Percentiles rank a stretch among this genome's conserved stretches.
Conservation (phyloP, 2,329 filamentous ascomycete genomes). For the Cadophora sp. region DNA sequence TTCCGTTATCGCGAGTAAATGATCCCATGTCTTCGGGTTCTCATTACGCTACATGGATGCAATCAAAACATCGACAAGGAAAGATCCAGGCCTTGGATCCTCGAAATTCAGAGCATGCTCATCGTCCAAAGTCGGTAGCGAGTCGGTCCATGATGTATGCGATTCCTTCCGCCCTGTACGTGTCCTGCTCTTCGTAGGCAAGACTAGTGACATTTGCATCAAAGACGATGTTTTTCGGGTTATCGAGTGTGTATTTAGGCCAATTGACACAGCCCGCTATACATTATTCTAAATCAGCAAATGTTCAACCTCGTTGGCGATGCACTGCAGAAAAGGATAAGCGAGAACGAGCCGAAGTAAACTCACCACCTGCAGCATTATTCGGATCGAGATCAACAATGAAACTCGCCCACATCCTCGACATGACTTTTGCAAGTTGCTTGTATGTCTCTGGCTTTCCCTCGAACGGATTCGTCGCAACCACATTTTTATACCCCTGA, state of each 20-base stretch:
- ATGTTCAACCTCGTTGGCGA: neutral
- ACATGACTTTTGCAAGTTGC: slow-evolving; percentile 34
- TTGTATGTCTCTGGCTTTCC: slow-evolving; percentile 29
- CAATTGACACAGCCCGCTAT: slow-evolving; percentile 45
- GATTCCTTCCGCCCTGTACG: slow-evolving; percentile 50
- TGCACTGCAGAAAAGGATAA: neutral
- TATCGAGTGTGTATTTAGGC: slow-evolving; percentile 52
- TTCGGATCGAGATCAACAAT: slow-evolving; percentile 37
- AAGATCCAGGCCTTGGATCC: no score
- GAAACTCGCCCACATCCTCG: slow-evolving; percentile 39
- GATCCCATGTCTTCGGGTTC: neutral
- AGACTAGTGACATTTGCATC: slow-evolving; percentile 53
- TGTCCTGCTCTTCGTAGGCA: slow-evolving; percentile 53
- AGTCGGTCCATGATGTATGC: slow-evolving; percentile 19
- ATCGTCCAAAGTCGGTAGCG: slow-evolving; percentile 21
- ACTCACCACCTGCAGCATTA: slow-evolving; percentile 31
- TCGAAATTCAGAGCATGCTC: neutral
- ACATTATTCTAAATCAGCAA: neutral
- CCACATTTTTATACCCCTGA: slow-evolving; percentile 34
- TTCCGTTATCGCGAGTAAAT: no score
- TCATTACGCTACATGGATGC: neutral
- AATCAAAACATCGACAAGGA: neutral
- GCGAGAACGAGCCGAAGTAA: neutral
- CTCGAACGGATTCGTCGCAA: slow-evolving; percentile 33
- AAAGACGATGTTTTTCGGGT: slow-evolving; percentile 55